A percentile compares a stretch with the other conserved stretches of the same genome.
These are phyloP conservation scores for Lasiosphaeria miniovina DNA, from an alignment of 495 filamentous ascomycete species.

Conservation along the genomic window DNA sequence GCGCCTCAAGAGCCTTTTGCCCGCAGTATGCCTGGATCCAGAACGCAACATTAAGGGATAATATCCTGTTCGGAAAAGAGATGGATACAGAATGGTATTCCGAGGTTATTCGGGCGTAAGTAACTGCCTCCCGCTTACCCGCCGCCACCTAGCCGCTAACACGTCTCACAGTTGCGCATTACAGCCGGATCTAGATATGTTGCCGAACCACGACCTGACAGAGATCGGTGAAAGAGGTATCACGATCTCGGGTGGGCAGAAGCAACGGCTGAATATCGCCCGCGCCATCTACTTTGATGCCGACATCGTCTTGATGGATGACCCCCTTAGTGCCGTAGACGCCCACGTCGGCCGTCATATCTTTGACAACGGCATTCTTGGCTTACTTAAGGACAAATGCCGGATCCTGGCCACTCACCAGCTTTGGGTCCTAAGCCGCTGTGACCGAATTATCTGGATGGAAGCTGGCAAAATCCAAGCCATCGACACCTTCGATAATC, in stretches of 20 bases:
- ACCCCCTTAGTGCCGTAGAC: constrained; percentile 79
- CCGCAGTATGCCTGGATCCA: constrained; percentile 98
- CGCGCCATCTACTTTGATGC: constrained; percentile 82
- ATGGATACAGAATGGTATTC: constrained; percentile 64
- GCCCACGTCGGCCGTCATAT: constrained; percentile 90
- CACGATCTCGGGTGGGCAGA: constrained; percentile 79
- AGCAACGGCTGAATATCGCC: constrained; percentile 80
- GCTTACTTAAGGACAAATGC: constrained; percentile 83
- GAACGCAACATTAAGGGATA: constrained; percentile 79
- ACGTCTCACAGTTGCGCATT: constrained; percentile 61
- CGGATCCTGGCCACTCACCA: constrained; percentile 93
- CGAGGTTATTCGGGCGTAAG: constrained; percentile 52
- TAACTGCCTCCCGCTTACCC: constrained; percentile 1
- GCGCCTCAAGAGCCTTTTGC: constrained; percentile 80
- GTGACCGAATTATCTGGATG: constrained; percentile 89
- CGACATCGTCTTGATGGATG: constrained; percentile 80
- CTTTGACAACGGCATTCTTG: constrained; percentile 92
- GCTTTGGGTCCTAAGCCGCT: constrained; percentile 84
- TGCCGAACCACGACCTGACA: constrained; percentile 68
- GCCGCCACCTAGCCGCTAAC: constrained; percentile 13
- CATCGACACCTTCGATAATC: constrained; percentile 81
- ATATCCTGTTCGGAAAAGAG: constrained; percentile 87
- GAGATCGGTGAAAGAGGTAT: constrained; percentile 80
- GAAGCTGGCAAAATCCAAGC: constrained; percentile 78
- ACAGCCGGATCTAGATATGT: constrained; percentile 69